Evolutionary conservation across 2,329 filamentous ascomycete genomes (phyloP).

Genomic region (Biscogniauxia sp.): DNA sequence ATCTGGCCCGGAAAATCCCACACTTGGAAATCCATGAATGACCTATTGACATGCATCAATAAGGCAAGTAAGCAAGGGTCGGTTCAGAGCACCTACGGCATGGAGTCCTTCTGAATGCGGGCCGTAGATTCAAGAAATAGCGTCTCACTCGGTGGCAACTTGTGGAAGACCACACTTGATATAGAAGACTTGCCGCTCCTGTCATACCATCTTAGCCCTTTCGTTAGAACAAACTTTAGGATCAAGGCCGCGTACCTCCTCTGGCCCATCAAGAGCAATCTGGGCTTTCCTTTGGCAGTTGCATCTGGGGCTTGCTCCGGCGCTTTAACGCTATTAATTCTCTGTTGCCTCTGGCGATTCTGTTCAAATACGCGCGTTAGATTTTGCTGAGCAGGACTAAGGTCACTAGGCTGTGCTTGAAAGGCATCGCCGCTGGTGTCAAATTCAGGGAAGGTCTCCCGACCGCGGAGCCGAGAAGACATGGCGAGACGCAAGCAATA

Average conservation of each 20-base stretch:
- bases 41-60: slow-evolving; percentile 51
- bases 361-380: slow-evolving; percentile 62
- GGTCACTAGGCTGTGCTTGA: slow-evolving; percentile 33
- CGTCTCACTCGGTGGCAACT: slow-evolving; percentile 92
- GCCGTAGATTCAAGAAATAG: slow-evolving; percentile 94
- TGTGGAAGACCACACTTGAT: slow-evolving; percentile 98
- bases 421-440: slow-evolving; percentile 13
- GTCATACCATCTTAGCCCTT: slow-evolving; percentile 16
- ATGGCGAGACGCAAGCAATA: slow-evolving; percentile 19
- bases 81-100: slow-evolving; percentile 65
- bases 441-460: slow-evolving; percentile 20
- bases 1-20: slow-evolving; percentile 97
- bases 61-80: not conserved
- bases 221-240: not conserved
- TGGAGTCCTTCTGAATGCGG: slow-evolving; percentile 88
- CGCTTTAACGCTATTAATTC: slow-evolving; percentile 47
- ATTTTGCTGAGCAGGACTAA: slow-evolving; percentile 61
- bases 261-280: slow-evolving; percentile 91
- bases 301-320: slow-evolving; percentile 43
- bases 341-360: slow-evolving; percentile 52
- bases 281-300: slow-evolving; percentile 68
- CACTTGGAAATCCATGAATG: slow-evolving; percentile 98
- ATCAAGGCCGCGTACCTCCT: slow-evolving; percentile 62
- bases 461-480: slow-evolving; percentile 30
- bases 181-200: slow-evolving; percentile 99